Percentiles rank a stretch among this genome's conserved stretches.
These are phyloP conservation scores for Colletotrichum sp. DNA, from an alignment of 2,329 filamentous ascomycete species.

Conservation along the genomic window DNA sequence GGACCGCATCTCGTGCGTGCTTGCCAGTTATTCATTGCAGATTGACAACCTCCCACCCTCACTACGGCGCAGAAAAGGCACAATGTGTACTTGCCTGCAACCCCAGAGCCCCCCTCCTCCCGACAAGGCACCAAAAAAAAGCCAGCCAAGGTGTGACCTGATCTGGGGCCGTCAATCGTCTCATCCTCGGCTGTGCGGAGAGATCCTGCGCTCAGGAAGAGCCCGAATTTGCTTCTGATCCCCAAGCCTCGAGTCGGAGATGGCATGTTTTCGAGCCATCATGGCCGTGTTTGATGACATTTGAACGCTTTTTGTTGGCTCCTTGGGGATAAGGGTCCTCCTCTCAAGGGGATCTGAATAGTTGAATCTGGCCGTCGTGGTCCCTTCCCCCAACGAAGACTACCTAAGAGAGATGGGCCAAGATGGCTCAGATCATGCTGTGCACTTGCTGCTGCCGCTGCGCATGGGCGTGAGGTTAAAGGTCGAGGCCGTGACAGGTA, in stretches of 20 bases:
- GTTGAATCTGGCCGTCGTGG: background rate
- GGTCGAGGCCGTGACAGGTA: background rate
- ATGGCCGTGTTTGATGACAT: background rate
- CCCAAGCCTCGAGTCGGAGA: background rate
- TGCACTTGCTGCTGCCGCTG: background rate
- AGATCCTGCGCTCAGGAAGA: background rate
- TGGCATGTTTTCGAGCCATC: constrained; percentile 3
- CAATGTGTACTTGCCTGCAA: background rate
- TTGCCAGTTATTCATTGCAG: constrained; percentile 17
- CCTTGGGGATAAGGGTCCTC: background rate
- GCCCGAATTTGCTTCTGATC: constrained; percentile 16
- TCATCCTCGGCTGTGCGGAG: constrained; percentile 19
- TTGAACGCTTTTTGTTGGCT: constrained; percentile 5
- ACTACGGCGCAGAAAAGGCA: background rate
- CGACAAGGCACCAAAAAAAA: background rate
- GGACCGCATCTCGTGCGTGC: constrained; percentile 14
- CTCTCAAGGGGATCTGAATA: background rate
- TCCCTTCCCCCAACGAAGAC: constrained; percentile 1
- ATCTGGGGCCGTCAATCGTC: constrained; percentile 12
- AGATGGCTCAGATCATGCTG: background rate
- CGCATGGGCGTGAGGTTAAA: constrained; percentile 14
- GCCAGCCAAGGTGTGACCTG: constrained; percentile 16
- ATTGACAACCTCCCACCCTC: constrained; percentile 15
- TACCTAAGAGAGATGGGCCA: background rate
- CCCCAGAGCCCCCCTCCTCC: background rate